phyloP scores from a whole-genome alignment of 2,329 filamentous ascomycete genomes.

The Talaromyces amestolkiae region DNA sequence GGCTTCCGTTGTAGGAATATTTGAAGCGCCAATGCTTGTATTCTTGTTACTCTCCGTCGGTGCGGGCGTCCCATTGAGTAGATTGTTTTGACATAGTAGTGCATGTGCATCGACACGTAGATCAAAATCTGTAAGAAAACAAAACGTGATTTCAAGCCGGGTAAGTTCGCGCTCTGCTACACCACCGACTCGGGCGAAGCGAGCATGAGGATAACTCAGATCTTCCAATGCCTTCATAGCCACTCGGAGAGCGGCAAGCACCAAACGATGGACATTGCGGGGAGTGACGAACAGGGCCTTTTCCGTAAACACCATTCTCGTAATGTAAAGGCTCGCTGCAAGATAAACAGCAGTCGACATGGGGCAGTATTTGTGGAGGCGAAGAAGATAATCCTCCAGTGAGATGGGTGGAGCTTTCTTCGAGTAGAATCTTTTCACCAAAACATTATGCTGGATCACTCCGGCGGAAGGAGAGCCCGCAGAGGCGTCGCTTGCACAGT shows the following conservation, averaged over 20 bases:
- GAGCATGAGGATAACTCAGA: constrained; percentile 77
- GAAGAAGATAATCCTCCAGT: constrained; percentile 78
- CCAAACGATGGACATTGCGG: constrained; percentile 80
- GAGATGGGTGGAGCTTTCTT: constrained; percentile 81
- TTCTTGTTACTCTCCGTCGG: neutral
- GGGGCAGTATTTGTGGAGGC: constrained; percentile 86
- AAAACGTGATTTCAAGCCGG: constrained; percentile 83
- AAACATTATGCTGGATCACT: constrained; percentile 75
- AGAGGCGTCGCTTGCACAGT: constrained; percentile 42
- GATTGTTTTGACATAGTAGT: constrained; percentile 52
- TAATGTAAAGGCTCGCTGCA: constrained; percentile 82
- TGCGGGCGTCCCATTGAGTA: constrained; percentile 26
- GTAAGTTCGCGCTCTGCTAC: constrained; percentile 79
- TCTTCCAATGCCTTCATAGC: constrained; percentile 97
- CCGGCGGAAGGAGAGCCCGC: constrained; percentile 69
- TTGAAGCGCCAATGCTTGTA: neutral
- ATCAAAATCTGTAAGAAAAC: constrained; percentile 82
- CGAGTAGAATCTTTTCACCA: constrained; percentile 90
- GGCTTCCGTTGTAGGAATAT: neutral
- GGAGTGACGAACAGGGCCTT: constrained; percentile 75
- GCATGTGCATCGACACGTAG: constrained; percentile 62
- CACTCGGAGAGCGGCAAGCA: constrained; percentile 79
- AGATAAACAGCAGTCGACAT: constrained; percentile 94
- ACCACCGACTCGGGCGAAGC: constrained; percentile 83
- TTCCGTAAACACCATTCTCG: constrained; percentile 74